These are phyloP conservation scores for Senecio squalidus DNA, from an alignment of 140 eudicot species.

Conservation along the genomic window DNA sequence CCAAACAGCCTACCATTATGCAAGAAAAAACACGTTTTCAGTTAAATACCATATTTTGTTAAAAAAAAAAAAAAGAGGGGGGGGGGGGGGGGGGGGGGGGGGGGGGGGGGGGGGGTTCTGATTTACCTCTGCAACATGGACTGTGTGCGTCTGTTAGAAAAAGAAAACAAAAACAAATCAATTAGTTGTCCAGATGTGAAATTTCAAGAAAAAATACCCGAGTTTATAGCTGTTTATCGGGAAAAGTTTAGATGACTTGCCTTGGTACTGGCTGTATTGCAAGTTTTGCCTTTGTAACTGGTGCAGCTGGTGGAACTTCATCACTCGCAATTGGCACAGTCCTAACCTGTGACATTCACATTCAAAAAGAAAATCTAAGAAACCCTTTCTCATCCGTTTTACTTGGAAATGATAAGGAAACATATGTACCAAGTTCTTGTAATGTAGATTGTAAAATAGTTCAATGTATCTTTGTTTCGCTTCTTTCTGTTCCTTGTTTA, in stretches of 20 bases:
- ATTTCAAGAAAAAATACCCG: not conserved
- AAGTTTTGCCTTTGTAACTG: constrained; percentile 23
- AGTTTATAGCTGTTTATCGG: not conserved
- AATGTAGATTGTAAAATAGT: constrained; percentile 61
- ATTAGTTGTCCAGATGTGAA: not conserved
- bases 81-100: too few relatives aligned
- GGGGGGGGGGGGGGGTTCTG: too few relatives aligned
- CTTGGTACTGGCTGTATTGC: constrained; percentile 33
- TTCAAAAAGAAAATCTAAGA: not conserved
- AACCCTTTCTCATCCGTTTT: not conserved
- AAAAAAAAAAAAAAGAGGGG: not conserved
- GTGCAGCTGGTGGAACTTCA: constrained; percentile 34
- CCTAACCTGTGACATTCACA: constrained; percentile 41
- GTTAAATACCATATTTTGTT: not conserved
- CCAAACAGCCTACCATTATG: constrained; percentile 45
- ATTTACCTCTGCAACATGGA: constrained; percentile 46
- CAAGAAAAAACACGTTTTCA: not conserved
- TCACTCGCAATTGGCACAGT: constrained; percentile 34
- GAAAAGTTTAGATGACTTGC: constrained; percentile 17
- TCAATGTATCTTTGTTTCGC: constrained; percentile 87
- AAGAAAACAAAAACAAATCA: not conserved
- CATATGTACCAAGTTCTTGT: constrained; percentile 64
- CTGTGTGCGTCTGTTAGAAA: constrained; percentile 36
- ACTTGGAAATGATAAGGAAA: not conserved
- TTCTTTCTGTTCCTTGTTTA: constrained; percentile 69